A percentile compares a stretch with the other conserved stretches of the same genome.
These are phyloP conservation scores for Psilocybe tampanensis DNA, from an alignment of 768 basidiomycete species.

Conservation along the genomic window DNA sequence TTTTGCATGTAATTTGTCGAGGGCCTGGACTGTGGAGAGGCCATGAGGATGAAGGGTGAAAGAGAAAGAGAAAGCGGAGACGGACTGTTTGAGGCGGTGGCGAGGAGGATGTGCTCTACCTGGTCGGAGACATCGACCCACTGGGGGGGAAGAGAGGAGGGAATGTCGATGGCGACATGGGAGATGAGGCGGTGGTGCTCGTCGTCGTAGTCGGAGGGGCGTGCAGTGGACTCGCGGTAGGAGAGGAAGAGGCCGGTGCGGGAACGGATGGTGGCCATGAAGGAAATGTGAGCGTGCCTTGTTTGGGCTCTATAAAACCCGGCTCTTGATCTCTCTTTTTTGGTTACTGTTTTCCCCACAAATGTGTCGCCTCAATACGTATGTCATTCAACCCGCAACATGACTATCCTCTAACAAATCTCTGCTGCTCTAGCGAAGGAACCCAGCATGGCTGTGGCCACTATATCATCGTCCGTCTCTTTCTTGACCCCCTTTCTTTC, in stretches of 20 bases:
- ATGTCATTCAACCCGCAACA: constrained; percentile 22
- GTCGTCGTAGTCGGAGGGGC: constrained; percentile 58
- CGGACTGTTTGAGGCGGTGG: constrained; percentile 79
- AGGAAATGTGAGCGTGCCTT: constrained; percentile 26
- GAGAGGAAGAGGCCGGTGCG: constrained; percentile 93
- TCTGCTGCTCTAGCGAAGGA: constrained; percentile 59
- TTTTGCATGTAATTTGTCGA: constrained; percentile 96
- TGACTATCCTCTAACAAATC: constrained; percentile 16
- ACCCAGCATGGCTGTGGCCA: constrained; percentile 80
- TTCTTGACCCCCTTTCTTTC: neutral
- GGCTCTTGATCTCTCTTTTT: neutral
- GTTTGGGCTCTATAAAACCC: constrained; percentile 25
- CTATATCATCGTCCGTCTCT: constrained; percentile 50
- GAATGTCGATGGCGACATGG: constrained; percentile 52
- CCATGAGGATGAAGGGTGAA: constrained; percentile 19
- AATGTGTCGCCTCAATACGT: constrained; percentile 66
- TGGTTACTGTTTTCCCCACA: neutral
- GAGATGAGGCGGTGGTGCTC: constrained; percentile 70
- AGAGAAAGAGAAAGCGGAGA: constrained; percentile 20
- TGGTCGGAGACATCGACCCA: constrained; percentile 96
- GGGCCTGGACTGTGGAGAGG: constrained; percentile 62
- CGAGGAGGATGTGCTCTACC: constrained; percentile 76
- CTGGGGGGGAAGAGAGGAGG: constrained; percentile 76
- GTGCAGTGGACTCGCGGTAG: constrained; percentile 77
- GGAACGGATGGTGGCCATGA: constrained; percentile 66